Base-by-base conservation (phyloP, 768 basidiomycete genomes). In the Naganishia vishniacii region DNA sequence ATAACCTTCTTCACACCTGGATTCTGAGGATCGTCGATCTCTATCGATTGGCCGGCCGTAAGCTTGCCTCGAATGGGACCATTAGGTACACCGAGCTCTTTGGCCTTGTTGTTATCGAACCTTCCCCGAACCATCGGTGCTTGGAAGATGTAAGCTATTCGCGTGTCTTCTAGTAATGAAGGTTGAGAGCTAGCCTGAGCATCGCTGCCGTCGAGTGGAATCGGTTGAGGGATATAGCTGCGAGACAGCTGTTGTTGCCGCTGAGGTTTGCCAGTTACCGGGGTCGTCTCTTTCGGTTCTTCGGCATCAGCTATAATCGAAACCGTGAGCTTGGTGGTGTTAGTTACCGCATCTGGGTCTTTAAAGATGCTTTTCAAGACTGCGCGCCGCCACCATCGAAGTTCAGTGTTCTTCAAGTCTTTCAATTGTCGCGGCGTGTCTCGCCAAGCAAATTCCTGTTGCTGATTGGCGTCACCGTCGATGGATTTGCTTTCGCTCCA, bases 101-200 rank as follows among this genome's bases (percentile, higher is more conserved):
- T 71, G 0, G 91, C 88, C 67, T 83, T 84, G 66, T 78, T 74
- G 0, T 76, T 84, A 65, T 91, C 82, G 71, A 97, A 94, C 75
- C 88, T 89, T 0, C 84, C 84, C 23, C 82, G 75, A 7, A 79
- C 72, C 13, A 68, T 67, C 0, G 83, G 81, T 0, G 82, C 83
- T 66, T 74, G 71, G 44, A 69, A 68, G 37, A 77, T 72, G 49
- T 75, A 77, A 18, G 75, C 73, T 67, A 73, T 69, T 28, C 74
- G 69, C 13, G 69, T 68, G 20, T 68, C 64, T 15, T 64, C 65
- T 63, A 62, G 3, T 61, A 60, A 58, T 66, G 66, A 26, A 53
- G 62, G 62, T 18, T 63, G 62, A n/a, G 62, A 56, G 32, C 18
- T 56, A 20, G 53, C 40, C 7, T 56, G 37, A 20, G 23, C 37